A percentile compares a stretch with the other conserved stretches of the same genome.
phyloP scores from a whole-genome alignment of 1,284 basidiomycete genomes.

The Trichosporon inkin region DNA sequence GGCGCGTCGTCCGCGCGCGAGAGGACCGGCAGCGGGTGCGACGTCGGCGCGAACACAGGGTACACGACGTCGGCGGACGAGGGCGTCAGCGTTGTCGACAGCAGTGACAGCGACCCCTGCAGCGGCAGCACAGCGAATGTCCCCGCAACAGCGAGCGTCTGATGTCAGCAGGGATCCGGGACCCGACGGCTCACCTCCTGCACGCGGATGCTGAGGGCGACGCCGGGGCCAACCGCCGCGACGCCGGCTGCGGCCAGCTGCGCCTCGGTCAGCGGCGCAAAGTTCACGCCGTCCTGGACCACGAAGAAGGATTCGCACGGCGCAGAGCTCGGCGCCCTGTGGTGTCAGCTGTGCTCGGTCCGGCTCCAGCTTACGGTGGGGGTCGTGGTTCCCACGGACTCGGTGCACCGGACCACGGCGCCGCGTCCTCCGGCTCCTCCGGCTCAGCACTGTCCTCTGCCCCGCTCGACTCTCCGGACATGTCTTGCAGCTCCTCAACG shows the following conservation, averaged over 20 bases:
- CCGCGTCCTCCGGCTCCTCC: conserved; percentile 23
- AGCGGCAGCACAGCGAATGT: conserved; percentile 40
- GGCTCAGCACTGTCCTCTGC: conserved; percentile 18
- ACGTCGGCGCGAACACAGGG: conserved; percentile 54
- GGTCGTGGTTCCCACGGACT: conserved; percentile 16
- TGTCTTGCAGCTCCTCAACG: conserved; percentile 13
- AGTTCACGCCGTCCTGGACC: conserved; percentile 29
- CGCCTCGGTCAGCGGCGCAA: conserved; percentile 17
- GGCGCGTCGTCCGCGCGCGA: conserved; percentile 31
- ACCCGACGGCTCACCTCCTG: conserved; percentile 36
- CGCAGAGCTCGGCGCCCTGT: conserved; percentile 1
- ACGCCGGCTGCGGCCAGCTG: conserved; percentile 24
- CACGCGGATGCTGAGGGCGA: conserved; percentile 32
- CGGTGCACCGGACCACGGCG: conserved; percentile 25
- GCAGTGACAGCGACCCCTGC: conserved; percentile 27
- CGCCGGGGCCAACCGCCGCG: conserved; percentile 25
- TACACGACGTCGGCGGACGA: conserved; percentile 49
- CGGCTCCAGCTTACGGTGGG: conserved; percentile 10
- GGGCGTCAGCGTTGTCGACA: conserved; percentile 49
- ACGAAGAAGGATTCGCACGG: conserved; percentile 26
- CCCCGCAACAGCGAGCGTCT: conserved; percentile 41
- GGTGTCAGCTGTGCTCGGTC: background rate
- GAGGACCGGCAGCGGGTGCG: conserved; percentile 55
- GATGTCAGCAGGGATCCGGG: background rate
- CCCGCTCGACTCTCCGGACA: conserved; percentile 7